Base-by-base conservation (phyloP, 192 early-diverging fungal species). In the Bifiguratus adelaidae region DNA sequence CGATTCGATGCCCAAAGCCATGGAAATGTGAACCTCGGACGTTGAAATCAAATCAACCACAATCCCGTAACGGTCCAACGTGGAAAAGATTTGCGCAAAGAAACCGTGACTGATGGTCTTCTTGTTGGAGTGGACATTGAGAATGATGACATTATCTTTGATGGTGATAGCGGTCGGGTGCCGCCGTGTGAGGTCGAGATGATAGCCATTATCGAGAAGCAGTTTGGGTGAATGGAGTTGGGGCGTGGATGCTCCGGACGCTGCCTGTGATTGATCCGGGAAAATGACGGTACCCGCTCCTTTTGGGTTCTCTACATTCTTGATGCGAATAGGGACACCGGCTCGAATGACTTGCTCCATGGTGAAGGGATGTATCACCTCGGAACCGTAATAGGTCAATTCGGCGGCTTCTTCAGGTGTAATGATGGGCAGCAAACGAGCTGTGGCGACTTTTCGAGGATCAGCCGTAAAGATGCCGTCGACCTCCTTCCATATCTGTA, bases 401-500 rank as follows among this genome's bases (percentile, higher is more conserved):
- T 94, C 91, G 19, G 89, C 86, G 8, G 88, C 91, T 52, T 94
- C 91, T 53, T 92, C 91, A 30, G 91, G 91, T 20, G 86, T 82
- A 53, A 94, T 92, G 36, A 80, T 71, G 11, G 77, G 67, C 22
- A 94, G 76, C 30, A 89, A 65, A 6, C 79, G 74, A 7, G 91
- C 91, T 9, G 65, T 56, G 7, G 76, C 76, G 9, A 83, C 88
- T 51, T 95, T 95, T 25, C 91, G 82, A n/a, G 91, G 91, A 52
- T 95, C 91, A 0, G 89, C 91, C 0, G 89, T 95, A 54, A 95
- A 95, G 40, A 95, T 95, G 27, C 91, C 91, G 50, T 95, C 91
- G 2, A 95, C 91, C 50, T 95, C 91, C 65, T 95, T 95, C 88
- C 88, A 95, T n/a, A 95, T 83, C 55, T 95, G 91, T 32, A 95